phyloP scores from a whole-genome alignment of 1,139 yeast genomes.

The Hyphopichia pseudoburtonii region DNA sequence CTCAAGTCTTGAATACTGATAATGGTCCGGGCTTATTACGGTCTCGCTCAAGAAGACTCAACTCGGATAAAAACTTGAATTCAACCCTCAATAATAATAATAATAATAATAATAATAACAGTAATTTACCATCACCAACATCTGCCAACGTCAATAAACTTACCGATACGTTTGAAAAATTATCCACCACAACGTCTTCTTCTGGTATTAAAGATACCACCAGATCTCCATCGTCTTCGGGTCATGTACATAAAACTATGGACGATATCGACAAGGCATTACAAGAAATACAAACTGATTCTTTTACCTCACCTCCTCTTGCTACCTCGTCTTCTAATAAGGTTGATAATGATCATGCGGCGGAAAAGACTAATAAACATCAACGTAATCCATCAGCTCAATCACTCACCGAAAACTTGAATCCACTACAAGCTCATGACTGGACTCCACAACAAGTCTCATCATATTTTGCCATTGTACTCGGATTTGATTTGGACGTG shows the following conservation, averaged over 20 bases:
- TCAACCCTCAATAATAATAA: too few species aligned
- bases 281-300: slow-evolving; percentile 57
- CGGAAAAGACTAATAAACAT: slow-evolving; percentile 8
- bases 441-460: slow-evolving; percentile 92
- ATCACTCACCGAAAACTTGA: slow-evolving; percentile 35
- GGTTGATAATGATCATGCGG: slow-evolving; percentile 1
- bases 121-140: slow-evolving; percentile 6
- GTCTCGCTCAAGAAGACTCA: slow-evolving; percentile 58
- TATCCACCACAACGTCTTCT: slow-evolving; percentile 7
- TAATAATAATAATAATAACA: too few species aligned
- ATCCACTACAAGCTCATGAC: slow-evolving; percentile 50
- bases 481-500: slow-evolving; percentile 72
- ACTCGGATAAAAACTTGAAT: slow-evolving; percentile 12
- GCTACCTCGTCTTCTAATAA: not conserved
- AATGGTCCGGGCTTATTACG: slow-evolving; percentile 39
- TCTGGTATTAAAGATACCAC: slow-evolving; percentile 1
- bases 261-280: slow-evolving; percentile 85
- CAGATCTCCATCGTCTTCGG: slow-evolving; percentile 4
- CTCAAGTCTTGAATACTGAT: slow-evolving; percentile 41
- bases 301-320: slow-evolving; percentile 8
- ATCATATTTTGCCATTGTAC: slow-evolving; percentile 61
- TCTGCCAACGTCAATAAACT: slow-evolving; percentile 14
- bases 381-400: slow-evolving; percentile 15
- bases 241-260: slow-evolving; percentile 55
- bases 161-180: slow-evolving; percentile 18